Conservation (phyloP, 1,139 yeast species). For the Nakaseomyces nivariensis region DNA sequence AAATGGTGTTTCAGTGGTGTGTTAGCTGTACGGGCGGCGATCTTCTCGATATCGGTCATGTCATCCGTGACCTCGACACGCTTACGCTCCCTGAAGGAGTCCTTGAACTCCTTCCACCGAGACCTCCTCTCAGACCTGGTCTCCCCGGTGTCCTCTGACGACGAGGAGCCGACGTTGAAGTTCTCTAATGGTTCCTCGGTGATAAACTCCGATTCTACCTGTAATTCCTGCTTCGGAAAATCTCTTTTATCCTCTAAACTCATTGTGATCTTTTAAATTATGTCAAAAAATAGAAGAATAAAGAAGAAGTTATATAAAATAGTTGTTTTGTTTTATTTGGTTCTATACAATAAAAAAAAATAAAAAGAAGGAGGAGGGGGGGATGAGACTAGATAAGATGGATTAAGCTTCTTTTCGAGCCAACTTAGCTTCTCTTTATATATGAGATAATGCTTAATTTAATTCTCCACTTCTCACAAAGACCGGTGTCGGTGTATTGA, state of each 20-base stretch:
- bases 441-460: no score
- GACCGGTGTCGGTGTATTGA: not conserved
- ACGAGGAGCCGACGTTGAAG: constrained; percentile 1
- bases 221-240: not conserved
- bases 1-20: constrained; percentile 59
- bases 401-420: no score
- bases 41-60: constrained; percentile 56
- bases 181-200: constrained; percentile 7
- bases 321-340: no score
- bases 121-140: not conserved
- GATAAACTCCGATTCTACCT: constrained; percentile 7
- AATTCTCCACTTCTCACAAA: no score
- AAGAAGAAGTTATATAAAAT: not conserved
- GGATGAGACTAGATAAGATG: no score
- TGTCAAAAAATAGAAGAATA: not conserved
- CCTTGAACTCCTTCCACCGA: constrained; percentile 30
- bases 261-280: not conserved
- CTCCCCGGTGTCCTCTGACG: not conserved
- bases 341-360: no score
- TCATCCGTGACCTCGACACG: constrained; percentile 55
- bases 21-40: constrained; percentile 55
- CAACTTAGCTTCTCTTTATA: no score
- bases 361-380: no score
- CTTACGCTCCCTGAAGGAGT: constrained; percentile 50
- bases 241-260: not conserved